Conservation (phyloP, 768 basidiomycete species). For the Amyloporia xantha region DNA sequence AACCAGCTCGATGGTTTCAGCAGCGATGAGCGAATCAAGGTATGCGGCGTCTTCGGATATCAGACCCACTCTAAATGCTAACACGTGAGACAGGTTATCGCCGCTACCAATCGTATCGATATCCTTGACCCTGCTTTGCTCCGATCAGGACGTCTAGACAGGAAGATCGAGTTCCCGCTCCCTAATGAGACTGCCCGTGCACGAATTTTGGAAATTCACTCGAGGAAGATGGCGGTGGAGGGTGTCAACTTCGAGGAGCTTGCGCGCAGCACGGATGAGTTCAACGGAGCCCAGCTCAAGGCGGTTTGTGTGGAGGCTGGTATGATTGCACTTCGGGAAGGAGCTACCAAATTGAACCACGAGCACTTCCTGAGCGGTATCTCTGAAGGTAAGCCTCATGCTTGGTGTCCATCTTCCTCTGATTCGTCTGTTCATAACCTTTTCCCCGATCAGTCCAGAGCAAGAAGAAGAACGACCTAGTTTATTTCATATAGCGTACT, state of each 20-base stretch:
- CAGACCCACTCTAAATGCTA: background rate
- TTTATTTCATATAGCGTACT: conserved; percentile 78
- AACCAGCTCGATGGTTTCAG: conserved; percentile 98
- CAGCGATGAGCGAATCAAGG: conserved; percentile 97
- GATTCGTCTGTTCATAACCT: conserved; percentile 15
- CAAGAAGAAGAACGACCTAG: conserved; percentile 98
- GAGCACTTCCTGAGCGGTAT: conserved; percentile 96
- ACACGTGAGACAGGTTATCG: conserved; percentile 70
- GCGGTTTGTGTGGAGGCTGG: conserved; percentile 99
- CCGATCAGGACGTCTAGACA: conserved; percentile 93
- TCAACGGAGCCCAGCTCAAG: conserved; percentile 95
- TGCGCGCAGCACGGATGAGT: conserved; percentile 95
- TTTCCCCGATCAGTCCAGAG: conserved; percentile 71
- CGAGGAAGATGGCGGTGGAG: conserved; percentile 85
- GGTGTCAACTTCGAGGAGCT: conserved; percentile 98
- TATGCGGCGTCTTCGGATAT: no score
- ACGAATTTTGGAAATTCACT: conserved; percentile 93
- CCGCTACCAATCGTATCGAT: conserved; percentile 97
- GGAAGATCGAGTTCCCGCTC: conserved; percentile 98
- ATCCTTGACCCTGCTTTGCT: conserved; percentile 98
- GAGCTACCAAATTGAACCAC: conserved; percentile 80
- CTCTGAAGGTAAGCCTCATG: conserved; percentile 58
- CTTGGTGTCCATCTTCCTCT: conserved; percentile 1
- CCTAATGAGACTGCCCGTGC: conserved; percentile 97
- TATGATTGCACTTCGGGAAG: conserved; percentile 96